These are phyloP conservation scores for Penicillium capsulatum DNA, from an alignment of 2,329 filamentous ascomycete genomes.

Conservation along the genomic window DNA sequence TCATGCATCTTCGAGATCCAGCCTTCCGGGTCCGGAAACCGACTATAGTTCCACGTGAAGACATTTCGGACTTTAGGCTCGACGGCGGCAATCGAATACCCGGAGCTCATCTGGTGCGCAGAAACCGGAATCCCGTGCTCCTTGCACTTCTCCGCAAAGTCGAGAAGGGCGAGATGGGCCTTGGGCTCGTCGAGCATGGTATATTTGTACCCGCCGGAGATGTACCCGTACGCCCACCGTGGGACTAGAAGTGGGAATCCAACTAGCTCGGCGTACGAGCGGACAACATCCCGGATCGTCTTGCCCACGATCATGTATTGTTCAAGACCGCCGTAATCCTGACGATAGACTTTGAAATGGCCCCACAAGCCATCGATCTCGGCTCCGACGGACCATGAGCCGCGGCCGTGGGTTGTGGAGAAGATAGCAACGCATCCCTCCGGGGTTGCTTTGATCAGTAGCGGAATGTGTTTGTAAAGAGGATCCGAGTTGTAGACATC, in stretches of 20 bases:
- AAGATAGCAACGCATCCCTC: conserved; percentile 63
- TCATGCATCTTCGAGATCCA: conserved; percentile 61
- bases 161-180: conserved; percentile 55
- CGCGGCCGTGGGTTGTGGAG: conserved; percentile 62
- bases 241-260: conserved; percentile 66
- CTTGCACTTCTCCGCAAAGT: conserved; percentile 59
- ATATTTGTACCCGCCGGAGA: conserved; percentile 64
- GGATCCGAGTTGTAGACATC: conserved; percentile 67
- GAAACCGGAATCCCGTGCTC: conserved; percentile 66
- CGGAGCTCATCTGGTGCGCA: conserved; percentile 68
- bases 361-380: conserved; percentile 76
- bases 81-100: conserved; percentile 64
- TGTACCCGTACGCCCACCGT: conserved; percentile 68
- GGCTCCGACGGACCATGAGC: conserved; percentile 62
- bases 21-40: conserved; percentile 63
- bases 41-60: conserved; percentile 66
- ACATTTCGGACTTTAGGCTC: conserved; percentile 68
- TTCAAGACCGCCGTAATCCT: conserved; percentile 68
- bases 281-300: conserved; percentile 63
- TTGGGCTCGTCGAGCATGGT: conserved; percentile 55
- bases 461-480: conserved; percentile 70
- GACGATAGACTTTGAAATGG: conserved; percentile 68
- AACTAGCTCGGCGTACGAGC: conserved; percentile 62
- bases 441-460: conserved; percentile 64
- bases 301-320: conserved; percentile 65